A percentile compares a stretch with the other conserved stretches of the same genome.
These are phyloP conservation scores for Xylaria bambusicola DNA, from an alignment of 495 filamentous ascomycete genomes.

Conservation along the genomic window DNA sequence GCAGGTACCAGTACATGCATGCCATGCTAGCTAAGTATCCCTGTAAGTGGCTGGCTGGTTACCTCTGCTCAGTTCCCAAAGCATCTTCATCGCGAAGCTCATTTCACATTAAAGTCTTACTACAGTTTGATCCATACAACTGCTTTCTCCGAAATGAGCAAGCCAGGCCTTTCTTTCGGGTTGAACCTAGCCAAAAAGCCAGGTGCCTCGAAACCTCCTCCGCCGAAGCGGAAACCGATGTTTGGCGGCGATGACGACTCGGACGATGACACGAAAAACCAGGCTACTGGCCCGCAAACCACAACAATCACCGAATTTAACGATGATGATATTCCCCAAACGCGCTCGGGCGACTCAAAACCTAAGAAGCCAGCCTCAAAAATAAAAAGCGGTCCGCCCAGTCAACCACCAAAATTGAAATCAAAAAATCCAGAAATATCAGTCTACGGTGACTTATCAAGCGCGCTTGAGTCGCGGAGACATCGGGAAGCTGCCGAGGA, in stretches of 20 bases:
- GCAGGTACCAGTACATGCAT: too few relatives aligned
- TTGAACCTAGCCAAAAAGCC: slow-evolving; percentile 37
- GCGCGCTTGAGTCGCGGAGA: slow-evolving; percentile 54
- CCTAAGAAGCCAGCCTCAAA: slow-evolving; percentile 27
- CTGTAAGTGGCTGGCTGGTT: neutral
- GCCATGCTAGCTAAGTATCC: neutral
- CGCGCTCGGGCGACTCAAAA: slow-evolving; percentile 13
- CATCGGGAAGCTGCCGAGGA: slow-evolving; percentile 58
- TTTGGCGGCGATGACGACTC: slow-evolving; percentile 54
- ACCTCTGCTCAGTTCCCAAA: neutral
- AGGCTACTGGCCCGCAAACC: slow-evolving; percentile 23
- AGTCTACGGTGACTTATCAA: slow-evolving; percentile 58
- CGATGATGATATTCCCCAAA: slow-evolving; percentile 33
- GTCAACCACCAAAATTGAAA: slow-evolving; percentile 35
- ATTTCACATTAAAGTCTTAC: too few relatives aligned
- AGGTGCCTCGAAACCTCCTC: slow-evolving; percentile 32
- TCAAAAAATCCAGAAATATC: slow-evolving; percentile 37
- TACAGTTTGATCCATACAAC: neutral
- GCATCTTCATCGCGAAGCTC: too few relatives aligned
- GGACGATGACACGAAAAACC: slow-evolving; percentile 39
- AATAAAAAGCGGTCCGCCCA: slow-evolving; percentile 25
- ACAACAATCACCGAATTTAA: slow-evolving; percentile 37
- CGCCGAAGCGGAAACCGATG: slow-evolving; percentile 52
- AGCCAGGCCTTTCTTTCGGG: slow-evolving; percentile 42
- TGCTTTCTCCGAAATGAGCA: slow-evolving; percentile 25